Evolutionary conservation across 768 basidiomycete species (phyloP), one percentile per base, ranked within the genome.

Genomic region (Rhizopogon salebrosus): DNA sequence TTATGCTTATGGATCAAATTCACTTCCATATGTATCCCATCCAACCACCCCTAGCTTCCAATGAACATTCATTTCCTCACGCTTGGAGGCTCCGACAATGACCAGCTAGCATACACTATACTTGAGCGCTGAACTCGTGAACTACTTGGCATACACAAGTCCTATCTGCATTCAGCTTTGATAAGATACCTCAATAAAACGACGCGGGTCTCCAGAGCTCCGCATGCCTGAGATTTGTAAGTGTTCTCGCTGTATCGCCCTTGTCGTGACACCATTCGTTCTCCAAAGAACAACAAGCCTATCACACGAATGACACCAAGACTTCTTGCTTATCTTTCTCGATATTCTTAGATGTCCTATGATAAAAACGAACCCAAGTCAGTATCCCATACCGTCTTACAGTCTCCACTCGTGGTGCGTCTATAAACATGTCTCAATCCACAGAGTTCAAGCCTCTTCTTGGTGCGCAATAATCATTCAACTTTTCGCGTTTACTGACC

Each of bases 361-460:
- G 27, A 45, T 45, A 22, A 45, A 45, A 45, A 20, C 18, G 13
- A 45, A 31, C 4, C 18, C 29, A 10, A 34, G 20, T 34, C 14
- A 6, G 14, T 34, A 34, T 46, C 14, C 22, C 31, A 5, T 34
- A 4, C 31, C 22, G 22, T 23, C 22, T 22, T 31, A 31, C 29
- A 16, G 6, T 34, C 18, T 29, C 27, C 4, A 29, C 20, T 22
- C 20, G 18, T 31, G 20, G 20, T 8, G 29, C 20, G 13, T 45
- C 31, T 34, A 14, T 16, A 23, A 34, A 22, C 8, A 46, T 46
- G 23, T 56, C 49, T 34, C 39, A 37, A 10, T 62, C 53, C 24
- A 64, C 67, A 35, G 72, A 72, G 39, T 75, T 76, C 61, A 73
- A 64, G 49, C 75, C 75, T 35, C 58, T 74, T 24, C 65, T 75